These are phyloP conservation scores for Plantago coronopus DNA, from an alignment of 305 asterid genomes.

Conservation along the genomic window DNA sequence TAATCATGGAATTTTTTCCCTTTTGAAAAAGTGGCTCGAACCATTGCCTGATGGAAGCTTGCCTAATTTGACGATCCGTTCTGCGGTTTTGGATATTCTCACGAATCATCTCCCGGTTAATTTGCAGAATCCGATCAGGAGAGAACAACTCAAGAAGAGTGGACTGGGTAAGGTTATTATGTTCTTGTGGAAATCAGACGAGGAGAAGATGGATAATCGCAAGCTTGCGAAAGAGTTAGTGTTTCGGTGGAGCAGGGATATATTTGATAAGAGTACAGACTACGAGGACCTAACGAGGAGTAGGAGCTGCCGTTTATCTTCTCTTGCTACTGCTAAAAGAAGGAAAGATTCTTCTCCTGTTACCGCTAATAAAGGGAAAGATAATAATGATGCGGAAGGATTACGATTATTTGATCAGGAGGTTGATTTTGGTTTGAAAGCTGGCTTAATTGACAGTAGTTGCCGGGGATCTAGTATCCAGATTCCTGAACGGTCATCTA, in stretches of 20 bases:
- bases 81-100: conserved; percentile 13
- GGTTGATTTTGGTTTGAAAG: conserved; percentile 27
- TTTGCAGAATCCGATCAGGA: conserved; percentile 64
- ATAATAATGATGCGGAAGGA: conserved; percentile 7
- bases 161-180: conserved; percentile 90
- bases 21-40: conserved; percentile 87
- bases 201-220: conserved; percentile 79
- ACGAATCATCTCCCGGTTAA: conserved; percentile 89
- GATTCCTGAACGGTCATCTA: conserved; percentile 76
- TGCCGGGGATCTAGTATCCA: conserved; percentile 35
- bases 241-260: conserved; percentile 60
- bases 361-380: conserved; percentile 50
- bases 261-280: background rate
- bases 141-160: conserved; percentile 79
- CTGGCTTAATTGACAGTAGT: conserved; percentile 32
- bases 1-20: conserved; percentile 10
- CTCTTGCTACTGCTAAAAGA: too few relatives aligned
- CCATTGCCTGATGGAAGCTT: conserved; percentile 98
- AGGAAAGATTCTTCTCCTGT: too few relatives aligned
- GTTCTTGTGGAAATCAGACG: conserved; percentile 75
- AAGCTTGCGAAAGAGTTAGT: conserved; percentile 93
- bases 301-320: too few relatives aligned
- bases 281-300: conserved; percentile 1
- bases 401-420: conserved; percentile 16
- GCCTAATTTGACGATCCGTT: conserved; percentile 78